Percentiles rank a stretch among this genome's conserved stretches.
phyloP scores from a whole-genome alignment of 257 asterid genomes.

The Nicotiana otophora region DNA sequence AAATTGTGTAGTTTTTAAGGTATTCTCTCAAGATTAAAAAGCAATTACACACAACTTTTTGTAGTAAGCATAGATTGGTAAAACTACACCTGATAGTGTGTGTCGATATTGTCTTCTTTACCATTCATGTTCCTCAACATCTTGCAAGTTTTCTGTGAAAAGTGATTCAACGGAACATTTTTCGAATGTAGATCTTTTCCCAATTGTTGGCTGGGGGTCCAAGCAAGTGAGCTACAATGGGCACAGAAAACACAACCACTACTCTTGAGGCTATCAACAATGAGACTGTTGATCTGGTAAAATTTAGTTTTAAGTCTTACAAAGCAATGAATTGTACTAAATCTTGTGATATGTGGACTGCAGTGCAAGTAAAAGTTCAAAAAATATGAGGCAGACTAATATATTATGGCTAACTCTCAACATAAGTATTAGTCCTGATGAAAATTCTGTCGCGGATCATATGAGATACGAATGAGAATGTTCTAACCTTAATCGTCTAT shows the following conservation, averaged over 20 bases:
- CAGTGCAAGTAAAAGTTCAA: not conserved
- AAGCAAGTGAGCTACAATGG: constrained; percentile 9
- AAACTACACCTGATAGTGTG: not conserved
- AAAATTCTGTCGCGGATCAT: not conserved
- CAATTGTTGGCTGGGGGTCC: not conserved
- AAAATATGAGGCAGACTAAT: not conserved
- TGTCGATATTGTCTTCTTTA: not conserved
- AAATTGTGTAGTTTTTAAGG: not conserved
- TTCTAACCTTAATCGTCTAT: not conserved
- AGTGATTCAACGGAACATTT: not conserved
- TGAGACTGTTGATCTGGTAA: constrained; percentile 30
- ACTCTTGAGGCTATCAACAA: constrained; percentile 25
- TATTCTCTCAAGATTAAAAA: not conserved
- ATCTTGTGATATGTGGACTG: not conserved
- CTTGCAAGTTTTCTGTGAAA: not conserved
- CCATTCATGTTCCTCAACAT: not conserved
- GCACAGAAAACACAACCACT: constrained; percentile 10
- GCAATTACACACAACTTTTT: not conserved
- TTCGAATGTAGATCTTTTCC: not conserved
- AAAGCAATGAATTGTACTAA: not conserved
- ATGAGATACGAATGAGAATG: not conserved
- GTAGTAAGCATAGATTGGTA: not conserved
- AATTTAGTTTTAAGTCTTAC: not conserved
- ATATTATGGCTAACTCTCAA: not conserved
- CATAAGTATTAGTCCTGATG: not conserved